These are phyloP conservation scores for Aaosphaeria pasadenensis DNA, from an alignment of 2,329 filamentous ascomycete species.

Conservation along the genomic window DNA sequence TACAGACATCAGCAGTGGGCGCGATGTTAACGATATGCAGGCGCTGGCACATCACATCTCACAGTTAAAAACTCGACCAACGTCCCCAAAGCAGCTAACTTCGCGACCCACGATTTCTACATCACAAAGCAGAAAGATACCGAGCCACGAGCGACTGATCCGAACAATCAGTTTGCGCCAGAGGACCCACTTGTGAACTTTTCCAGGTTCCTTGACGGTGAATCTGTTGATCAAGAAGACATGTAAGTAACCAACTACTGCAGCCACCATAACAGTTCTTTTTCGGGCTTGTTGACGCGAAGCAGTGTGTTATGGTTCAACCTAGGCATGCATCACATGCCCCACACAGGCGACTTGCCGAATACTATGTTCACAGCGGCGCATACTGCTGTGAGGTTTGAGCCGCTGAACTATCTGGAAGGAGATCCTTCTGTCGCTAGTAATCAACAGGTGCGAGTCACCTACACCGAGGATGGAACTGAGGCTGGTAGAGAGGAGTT, in stretches of 20 bases:
- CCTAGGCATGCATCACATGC: slow-evolving; percentile 52
- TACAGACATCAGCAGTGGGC: no score
- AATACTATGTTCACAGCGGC: slow-evolving; percentile 53
- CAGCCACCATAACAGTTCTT: neutral
- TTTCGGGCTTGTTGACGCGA: neutral
- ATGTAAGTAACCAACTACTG: neutral
- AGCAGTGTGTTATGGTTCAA: slow-evolving; percentile 50
- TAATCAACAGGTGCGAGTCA: neutral
- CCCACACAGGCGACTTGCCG: slow-evolving; percentile 43
- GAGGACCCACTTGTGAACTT: slow-evolving; percentile 28
- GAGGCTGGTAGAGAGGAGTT: no score
- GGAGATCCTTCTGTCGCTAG: slow-evolving; percentile 33
- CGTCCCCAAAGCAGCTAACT: slow-evolving; percentile 46
- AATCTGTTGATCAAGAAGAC: neutral
- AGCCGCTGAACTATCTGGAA: slow-evolving; percentile 46
- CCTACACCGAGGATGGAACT: no score
- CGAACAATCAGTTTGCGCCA: slow-evolving; percentile 45
- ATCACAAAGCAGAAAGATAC: slow-evolving; percentile 50
- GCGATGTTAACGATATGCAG: neutral
- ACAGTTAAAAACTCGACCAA: slow-evolving; percentile 49
- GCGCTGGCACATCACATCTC: slow-evolving; percentile 15
- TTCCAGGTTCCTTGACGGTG: neutral
- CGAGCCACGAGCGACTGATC: slow-evolving; percentile 45
- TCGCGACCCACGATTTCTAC: slow-evolving; percentile 50
- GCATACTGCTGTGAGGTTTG: slow-evolving; percentile 44